Base-by-base conservation (phyloP, 2,329 filamentous ascomycete species). In the Sclerotinia nivalis region DNA sequence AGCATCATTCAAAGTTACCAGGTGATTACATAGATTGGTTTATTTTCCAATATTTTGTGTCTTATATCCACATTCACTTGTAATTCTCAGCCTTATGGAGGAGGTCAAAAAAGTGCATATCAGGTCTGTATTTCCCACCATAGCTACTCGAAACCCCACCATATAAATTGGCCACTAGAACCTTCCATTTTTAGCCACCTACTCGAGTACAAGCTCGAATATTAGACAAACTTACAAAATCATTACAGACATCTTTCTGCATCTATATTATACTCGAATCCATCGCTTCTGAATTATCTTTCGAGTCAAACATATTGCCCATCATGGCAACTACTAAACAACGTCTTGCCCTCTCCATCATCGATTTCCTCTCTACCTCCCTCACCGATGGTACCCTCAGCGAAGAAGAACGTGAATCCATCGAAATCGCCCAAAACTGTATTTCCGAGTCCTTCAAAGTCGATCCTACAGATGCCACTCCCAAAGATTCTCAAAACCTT, bases 361-460 rank as follows among this genome's bases (percentile, higher is more conserved):
- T 97, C 84, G 93, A 98, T 83, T 99, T 97, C 85, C 91, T 99
- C 72, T 87, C 87, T 76, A 89, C 88, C 71, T 97, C 93, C 59
- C 84, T 93, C 76, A 91, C 89, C 73, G 96, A 99, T 80, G 96
- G 96, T 77, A 97, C 93, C 58, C 87, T 99, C 71, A 87, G 90
- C 68, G 84, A 91, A 76, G 96, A 98, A 77, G 95, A 99, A 81
- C 88, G 90, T 75, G 96, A 99, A 79, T 95, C 91, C 73, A 92
- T 99, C 80, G 96, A 99, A 79, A 91, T 99, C 66, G 96, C 96
- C 74, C 87, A 92, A 79, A 94, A 94, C 83, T 97, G 95, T 83
- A 98, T 99, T 81, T 88, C 91, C 75, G 95, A 98, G 80, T 91
- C 91, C 75, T 99, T 98, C 88, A 93, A 96, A 81, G 91, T 99